Evolutionary conservation across 2,329 filamentous ascomycete species (phyloP), one percentile per base, ranked within the genome.

Genomic region (Cladorrhinum sp.): DNA sequence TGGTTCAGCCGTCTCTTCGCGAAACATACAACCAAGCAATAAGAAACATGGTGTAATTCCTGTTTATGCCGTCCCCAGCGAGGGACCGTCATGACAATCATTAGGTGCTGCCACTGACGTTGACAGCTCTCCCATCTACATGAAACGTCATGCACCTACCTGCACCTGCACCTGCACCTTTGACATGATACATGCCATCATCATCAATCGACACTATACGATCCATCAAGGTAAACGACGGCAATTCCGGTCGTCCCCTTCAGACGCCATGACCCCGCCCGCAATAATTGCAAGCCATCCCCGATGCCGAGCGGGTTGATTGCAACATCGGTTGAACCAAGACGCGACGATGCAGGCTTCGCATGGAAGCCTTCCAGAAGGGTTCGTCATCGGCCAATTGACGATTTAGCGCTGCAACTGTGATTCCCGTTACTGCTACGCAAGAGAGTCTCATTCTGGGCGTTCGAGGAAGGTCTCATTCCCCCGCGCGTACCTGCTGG

Each of bases 171-270:
- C 32, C 22, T 27, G 50, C 24, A n/a, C n/a, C 22, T 3, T 25
- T 20, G 18, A 53, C 27, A 54, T 22, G 4, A 29, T 29, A 36
- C 32, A 4, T 36, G 12, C 12, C 25, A 36, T 18, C 50, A 53
- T n/a, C n/a, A 20, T 18, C 41, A 12, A 45, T 45, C 32, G 16
- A 12, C 32, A 45, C 4, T 16, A 22, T 22, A 45, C 41, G 7
- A 32, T 32, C 13, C n/a, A 45, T 45, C 41, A 45, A 45, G 41
- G 38, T 23, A 13, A 27, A 29, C 18, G 36, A 54, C 62, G 58
- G 62, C 50, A 61, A 61, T 61, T 32, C 59, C 62, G 62, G 61
- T 59, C 52, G 49, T 49, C 52, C 52, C 53, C 58, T 45, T 52
- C 52, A 8, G 12, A 9, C 20, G 20, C 55, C n/a, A 57, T 55